Conservation (phyloP, 176 grass and related monocot species). For the Bolboschoenus planiculmis region DNA sequence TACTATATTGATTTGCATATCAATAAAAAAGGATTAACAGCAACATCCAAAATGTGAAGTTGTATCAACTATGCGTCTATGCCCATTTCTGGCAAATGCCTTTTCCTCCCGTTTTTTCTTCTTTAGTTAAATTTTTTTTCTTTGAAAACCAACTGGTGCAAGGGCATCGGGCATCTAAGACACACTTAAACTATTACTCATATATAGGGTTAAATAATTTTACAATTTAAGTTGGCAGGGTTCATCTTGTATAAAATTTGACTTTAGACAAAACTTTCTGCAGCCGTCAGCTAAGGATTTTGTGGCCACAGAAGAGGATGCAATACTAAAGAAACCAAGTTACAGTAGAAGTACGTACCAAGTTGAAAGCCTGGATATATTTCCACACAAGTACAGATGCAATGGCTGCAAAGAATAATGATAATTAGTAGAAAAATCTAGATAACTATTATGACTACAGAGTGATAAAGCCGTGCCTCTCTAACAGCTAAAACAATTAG, state of each 20-base stretch:
- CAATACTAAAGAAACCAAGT: not conserved
- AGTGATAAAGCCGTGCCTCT: not conserved
- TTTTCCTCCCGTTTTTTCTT: not conserved
- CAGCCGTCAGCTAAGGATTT: not conserved
- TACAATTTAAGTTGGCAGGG: not conserved
- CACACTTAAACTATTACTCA: not conserved
- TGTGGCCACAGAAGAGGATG: not conserved
- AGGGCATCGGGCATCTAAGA: not conserved
- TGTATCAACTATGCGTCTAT: not conserved
- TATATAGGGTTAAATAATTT: not conserved
- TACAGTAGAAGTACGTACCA: constrained; percentile 36
- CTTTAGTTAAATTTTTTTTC: not conserved
- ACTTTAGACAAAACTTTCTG: not conserved
- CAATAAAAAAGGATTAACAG: not conserved
- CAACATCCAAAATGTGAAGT: not conserved
- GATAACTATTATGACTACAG: not conserved
- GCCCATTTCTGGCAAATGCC: not conserved
- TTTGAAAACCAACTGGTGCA: not conserved
- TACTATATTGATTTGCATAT: not conserved
- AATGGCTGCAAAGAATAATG: constrained; percentile 54
- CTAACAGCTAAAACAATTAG: not conserved
- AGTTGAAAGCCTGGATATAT: constrained; percentile 41
- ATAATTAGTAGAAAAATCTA: not conserved
- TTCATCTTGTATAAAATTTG: not conserved
- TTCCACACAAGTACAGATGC: constrained; percentile 66